These are phyloP conservation scores for Kodamaea laetipori DNA, from an alignment of 805 yeast genomes.

Conservation along the genomic window DNA sequence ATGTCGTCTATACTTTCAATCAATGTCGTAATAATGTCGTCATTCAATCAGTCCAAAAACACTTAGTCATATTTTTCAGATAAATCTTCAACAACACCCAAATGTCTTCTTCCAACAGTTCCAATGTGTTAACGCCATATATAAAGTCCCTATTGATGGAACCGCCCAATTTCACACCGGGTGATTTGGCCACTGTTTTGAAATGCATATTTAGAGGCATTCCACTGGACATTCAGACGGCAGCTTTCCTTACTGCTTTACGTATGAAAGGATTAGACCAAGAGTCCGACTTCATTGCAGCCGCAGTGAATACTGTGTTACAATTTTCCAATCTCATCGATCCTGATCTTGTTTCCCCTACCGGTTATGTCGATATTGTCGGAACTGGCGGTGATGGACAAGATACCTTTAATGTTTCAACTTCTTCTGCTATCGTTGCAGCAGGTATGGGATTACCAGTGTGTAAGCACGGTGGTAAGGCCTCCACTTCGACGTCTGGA, in stretches of 20 bases:
- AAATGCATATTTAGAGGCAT: constrained; percentile 59
- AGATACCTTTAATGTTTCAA: constrained; percentile 93
- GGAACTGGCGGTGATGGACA: constrained; percentile 99
- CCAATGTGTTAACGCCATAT: constrained; percentile 51
- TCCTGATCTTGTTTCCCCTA: constrained; percentile 42
- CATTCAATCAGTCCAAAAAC: neutral
- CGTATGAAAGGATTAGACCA: constrained; percentile 77
- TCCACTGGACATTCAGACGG: constrained; percentile 68
- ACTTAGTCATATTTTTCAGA: constrained; percentile 3
- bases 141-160: constrained; percentile 62
- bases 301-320: constrained; percentile 77
- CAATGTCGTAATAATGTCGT: too few relatives aligned
- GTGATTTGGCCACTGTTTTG: constrained; percentile 66
- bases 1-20: too few relatives aligned
- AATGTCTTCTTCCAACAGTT: neutral
- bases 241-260: constrained; percentile 79
- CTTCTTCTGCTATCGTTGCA: constrained; percentile 91
- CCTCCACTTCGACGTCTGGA: constrained; percentile 90
- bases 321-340: constrained; percentile 62
- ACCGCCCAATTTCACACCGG: constrained; percentile 64
- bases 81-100: neutral
- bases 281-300: constrained; percentile 77
- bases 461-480: constrained; percentile 97
- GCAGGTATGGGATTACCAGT: constrained; percentile 84
- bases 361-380: constrained; percentile 80